Base-by-base conservation (phyloP, 23 red algal genomes). In the Gracilaria domingensis region DNA sequence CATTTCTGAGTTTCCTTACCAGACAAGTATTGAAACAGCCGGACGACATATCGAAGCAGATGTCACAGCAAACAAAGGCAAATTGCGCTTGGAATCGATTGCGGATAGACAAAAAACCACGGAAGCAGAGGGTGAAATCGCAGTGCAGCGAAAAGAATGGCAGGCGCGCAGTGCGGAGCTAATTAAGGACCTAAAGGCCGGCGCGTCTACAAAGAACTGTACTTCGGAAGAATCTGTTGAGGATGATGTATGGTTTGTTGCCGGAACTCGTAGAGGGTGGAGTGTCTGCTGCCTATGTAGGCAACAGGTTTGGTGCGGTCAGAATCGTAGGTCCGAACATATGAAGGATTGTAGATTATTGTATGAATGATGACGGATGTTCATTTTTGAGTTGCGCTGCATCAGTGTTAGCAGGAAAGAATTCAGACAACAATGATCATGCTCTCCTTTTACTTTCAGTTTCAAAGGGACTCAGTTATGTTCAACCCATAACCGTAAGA, bases 1-100 rank as follows among this genome's bases (percentile, higher is more conserved):
- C 7, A 23, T 73, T 17, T 42, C 67, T 23, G 38, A 44, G 1
- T 73, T 73, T n/a, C 67, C 67, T 4, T 40, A 40, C 38, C 30
- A 73, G 12, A 1, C 12, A 23, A 42, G 18, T 17, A 37, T 73
- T 37, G 18, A 23, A 17, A 73, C 67, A 14, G 24, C 12, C 23
- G 67, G 67, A n/a, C 67, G 67, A 20, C 67, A 42, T 73, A 73
- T 73, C 4, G 67, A 73, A 73, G 67, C 67, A 21, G 35, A 73
- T 7, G 35, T 73, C 44, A 21, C 9, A 44, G 4, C 35, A 40
- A 44, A 44, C 2, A 37, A 24, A 0, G 35, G 38, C 4, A 42
- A 73, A 29, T 12, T 73, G 20, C 67, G 33, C 4, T n/a, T 73
- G 4, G 35, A 37, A 37, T 35, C 67, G 8, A 24, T 9, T 23